A percentile compares a stretch with the other conserved stretches of the same genome.
Conservation (phyloP, 2,329 filamentous ascomycete species). For the Aschersonia sp. region DNA sequence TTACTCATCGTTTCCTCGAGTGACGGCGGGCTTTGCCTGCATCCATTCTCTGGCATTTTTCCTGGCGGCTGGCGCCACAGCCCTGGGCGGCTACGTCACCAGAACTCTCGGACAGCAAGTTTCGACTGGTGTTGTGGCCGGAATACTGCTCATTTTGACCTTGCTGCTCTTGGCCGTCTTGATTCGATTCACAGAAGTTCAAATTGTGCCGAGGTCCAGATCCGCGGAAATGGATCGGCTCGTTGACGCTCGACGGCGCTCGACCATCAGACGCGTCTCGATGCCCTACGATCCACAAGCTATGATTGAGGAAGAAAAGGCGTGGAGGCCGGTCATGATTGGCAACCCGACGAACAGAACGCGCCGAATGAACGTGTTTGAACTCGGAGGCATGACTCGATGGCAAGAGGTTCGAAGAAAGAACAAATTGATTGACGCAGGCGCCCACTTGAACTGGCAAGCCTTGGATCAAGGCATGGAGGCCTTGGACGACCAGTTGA, state of each 20-base stretch:
- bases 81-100: conserved; percentile 52
- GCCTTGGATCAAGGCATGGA: conserved; percentile 20
- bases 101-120: conserved; percentile 51
- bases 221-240: conserved; percentile 38
- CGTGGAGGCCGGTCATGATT: conserved; percentile 57
- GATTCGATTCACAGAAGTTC: conserved; percentile 48
- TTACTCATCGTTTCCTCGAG: conserved; percentile 62
- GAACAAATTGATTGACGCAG: conserved; percentile 39
- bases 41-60: conserved; percentile 57
- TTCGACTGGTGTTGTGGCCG: conserved; percentile 53
- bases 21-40: conserved; percentile 55
- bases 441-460: conserved; percentile 19
- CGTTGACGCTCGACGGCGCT: conserved; percentile 32
- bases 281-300: conserved; percentile 22
- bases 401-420: conserved; percentile 58
- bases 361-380: conserved; percentile 55
- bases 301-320: conserved; percentile 33
- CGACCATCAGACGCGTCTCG: conserved; percentile 28
- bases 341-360: conserved; percentile 56
- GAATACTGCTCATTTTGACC: conserved; percentile 50
- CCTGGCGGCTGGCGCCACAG: conserved; percentile 53
- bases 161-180: conserved; percentile 46
- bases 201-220: conserved; percentile 52
- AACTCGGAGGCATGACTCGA: conserved; percentile 51
- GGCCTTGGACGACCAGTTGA: conserved; percentile 21